A percentile compares a stretch with the other conserved stretches of the same genome.
phyloP scores from a whole-genome alignment of 305 asterid genomes.

The Fraxinus dipetala region DNA sequence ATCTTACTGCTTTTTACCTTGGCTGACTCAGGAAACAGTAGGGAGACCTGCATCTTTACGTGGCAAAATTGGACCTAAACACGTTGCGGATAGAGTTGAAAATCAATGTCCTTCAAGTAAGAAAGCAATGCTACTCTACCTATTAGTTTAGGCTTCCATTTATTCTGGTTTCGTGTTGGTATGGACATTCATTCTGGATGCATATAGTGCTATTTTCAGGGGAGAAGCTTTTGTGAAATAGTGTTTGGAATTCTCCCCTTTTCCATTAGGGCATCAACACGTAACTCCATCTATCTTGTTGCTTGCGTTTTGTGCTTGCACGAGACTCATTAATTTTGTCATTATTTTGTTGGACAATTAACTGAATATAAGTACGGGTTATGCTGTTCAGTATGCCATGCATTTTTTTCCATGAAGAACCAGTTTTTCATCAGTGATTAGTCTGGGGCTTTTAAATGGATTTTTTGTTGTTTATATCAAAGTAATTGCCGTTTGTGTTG shows the following conservation, averaged over 20 bases:
- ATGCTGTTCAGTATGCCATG: slow-evolving; percentile 4
- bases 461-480: neutral
- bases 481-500: slow-evolving; percentile 2
- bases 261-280: neutral
- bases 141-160: slow-evolving; percentile 15
- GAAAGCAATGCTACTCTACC: slow-evolving; percentile 27
- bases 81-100: slow-evolving; percentile 32
- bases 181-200: neutral
- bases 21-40: slow-evolving; percentile 41
- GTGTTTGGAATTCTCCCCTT: neutral
- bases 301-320: neutral
- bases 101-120: slow-evolving; percentile 46
- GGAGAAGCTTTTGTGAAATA: neutral
- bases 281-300: neutral
- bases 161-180: slow-evolving; percentile 5
- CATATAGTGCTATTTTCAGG: neutral
- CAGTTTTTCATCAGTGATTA: neutral
- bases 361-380: neutral
- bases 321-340: neutral
- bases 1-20: slow-evolving; percentile 16
- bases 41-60: slow-evolving; percentile 27
- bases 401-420: neutral
- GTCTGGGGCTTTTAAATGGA: neutral
- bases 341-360: neutral
- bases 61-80: slow-evolving; percentile 29